Evolutionary conservation across 1,139 yeast species (phyloP).

Genomic region (Suhomyces chickasaworum): DNA sequence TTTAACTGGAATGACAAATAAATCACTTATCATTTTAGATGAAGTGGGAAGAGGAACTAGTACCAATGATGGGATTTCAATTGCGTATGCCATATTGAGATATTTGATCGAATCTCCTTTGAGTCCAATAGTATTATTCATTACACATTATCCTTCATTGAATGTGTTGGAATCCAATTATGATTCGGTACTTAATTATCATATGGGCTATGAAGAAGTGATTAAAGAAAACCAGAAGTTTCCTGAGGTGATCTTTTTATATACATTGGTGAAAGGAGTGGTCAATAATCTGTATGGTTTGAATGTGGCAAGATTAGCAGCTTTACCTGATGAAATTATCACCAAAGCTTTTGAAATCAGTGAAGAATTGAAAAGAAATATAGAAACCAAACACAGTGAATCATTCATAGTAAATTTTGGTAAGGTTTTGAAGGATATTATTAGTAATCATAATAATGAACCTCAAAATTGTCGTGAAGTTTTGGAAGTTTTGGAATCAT

Average conservation of each 20-base stretch:
- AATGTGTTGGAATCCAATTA: constrained; percentile 51
- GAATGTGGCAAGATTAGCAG: constrained; percentile 75
- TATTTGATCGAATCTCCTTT: constrained; percentile 52
- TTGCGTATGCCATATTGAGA: constrained; percentile 75
- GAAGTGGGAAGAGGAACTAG: constrained; percentile 84
- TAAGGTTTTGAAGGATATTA: constrained; percentile 2
- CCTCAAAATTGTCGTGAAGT: background rate
- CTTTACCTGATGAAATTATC: constrained; percentile 54
- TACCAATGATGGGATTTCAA: constrained; percentile 84
- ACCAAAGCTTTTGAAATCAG: constrained; percentile 52
- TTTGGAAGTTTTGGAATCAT: constrained; percentile 5
- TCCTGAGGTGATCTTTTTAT: constrained; percentile 58
- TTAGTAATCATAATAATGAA: background rate
- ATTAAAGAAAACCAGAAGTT: constrained; percentile 32
- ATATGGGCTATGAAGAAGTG: constrained; percentile 72
- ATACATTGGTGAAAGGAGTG: constrained; percentile 59
- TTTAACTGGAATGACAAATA: constrained; percentile 43
- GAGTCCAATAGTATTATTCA: constrained; percentile 67
- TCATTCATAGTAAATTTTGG: constrained; percentile 5
- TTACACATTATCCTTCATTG: constrained; percentile 85
- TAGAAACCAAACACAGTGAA: constrained; percentile 24
- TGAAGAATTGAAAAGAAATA: constrained; percentile 36
- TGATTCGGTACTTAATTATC: constrained; percentile 57
- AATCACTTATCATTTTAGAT: constrained; percentile 61
- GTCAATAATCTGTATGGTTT: constrained; percentile 73